phyloP scores from a whole-genome alignment of 768 basidiomycete species.

The Leccinum incarnatum region DNA sequence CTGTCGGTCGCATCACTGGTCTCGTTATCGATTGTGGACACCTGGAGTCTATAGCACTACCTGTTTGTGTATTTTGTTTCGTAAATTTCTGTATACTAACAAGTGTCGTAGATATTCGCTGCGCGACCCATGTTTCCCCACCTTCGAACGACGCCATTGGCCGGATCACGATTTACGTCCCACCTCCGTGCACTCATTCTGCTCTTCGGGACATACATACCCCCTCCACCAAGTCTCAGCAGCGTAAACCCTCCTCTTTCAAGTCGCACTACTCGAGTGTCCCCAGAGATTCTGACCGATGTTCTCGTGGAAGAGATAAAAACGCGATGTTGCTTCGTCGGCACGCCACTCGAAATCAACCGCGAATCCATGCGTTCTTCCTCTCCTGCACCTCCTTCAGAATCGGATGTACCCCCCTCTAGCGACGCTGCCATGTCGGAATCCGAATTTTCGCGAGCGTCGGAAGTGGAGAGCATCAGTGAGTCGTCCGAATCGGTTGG shows the following conservation, averaged over 20 bases:
- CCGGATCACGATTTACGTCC: conserved; percentile 75
- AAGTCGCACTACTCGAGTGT: conserved; percentile 64
- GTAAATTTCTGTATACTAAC: neutral
- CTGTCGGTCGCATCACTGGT: conserved; percentile 87
- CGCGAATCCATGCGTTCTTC: conserved; percentile 33
- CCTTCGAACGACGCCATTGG: conserved; percentile 80
- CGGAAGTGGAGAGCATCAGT: conserved; percentile 45
- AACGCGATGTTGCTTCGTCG: conserved; percentile 87
- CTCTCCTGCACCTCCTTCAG: conserved; percentile 32
- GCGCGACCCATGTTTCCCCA: conserved; percentile 84
- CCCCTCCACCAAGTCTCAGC: conserved; percentile 71
- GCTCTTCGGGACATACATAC: conserved; percentile 81
- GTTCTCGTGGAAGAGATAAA: conserved; percentile 86
- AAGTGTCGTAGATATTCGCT: conserved; percentile 73
- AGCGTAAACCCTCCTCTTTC: conserved; percentile 60
- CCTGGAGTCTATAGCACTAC: conserved; percentile 83
- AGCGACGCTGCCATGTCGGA: conserved; percentile 64
- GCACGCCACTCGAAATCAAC: conserved; percentile 48
- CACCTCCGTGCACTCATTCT: conserved; percentile 81
- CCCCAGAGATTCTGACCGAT: conserved; percentile 77
- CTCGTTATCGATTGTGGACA: conserved; percentile 93
- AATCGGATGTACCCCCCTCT: conserved; percentile 41
- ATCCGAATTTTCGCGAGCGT: conserved; percentile 59
- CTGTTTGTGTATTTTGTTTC: conserved; percentile 49
- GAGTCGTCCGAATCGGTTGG: conserved; percentile 35